phyloP scores from a whole-genome alignment of 208 protist species.

The Trypanosoma avium region DNA sequence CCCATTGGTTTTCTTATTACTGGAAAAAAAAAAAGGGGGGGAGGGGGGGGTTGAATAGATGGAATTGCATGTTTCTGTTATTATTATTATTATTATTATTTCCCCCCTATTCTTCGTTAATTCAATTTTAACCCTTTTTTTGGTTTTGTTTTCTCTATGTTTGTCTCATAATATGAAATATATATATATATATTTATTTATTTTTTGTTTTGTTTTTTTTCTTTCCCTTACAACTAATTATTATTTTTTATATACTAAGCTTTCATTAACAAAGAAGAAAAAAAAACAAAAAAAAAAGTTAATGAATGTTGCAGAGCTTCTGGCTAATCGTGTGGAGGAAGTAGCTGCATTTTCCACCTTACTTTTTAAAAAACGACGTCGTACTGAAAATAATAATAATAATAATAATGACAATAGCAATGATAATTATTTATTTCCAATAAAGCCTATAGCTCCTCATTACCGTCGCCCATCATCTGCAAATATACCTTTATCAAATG shows the following conservation, averaged over 20 bases:
- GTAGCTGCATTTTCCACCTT: slow-evolving; percentile 40
- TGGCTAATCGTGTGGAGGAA: slow-evolving; percentile 36
- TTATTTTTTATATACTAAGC: neutral
- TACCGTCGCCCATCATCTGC: slow-evolving; percentile 73
- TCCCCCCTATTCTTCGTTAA: too few species aligned
- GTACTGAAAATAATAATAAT: neutral
- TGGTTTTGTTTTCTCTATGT: too few species aligned
- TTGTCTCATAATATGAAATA: too few species aligned
- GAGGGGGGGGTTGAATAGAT: neutral
- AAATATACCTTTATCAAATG: slow-evolving; percentile 58
- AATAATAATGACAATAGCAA: neutral
- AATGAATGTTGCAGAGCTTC: slow-evolving; percentile 51
- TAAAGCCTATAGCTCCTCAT: neutral
- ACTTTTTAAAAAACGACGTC: slow-evolving; percentile 26
- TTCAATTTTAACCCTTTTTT: too few species aligned
- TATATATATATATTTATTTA: neutral
- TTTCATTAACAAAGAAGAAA: neutral
- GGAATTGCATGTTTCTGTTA: slow-evolving; percentile 2
- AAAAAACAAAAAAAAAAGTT: neutral
- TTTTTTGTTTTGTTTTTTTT: neutral
- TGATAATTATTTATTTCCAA: neutral
- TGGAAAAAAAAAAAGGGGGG: neutral
- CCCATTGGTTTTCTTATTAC: neutral
- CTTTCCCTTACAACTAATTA: neutral
- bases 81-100: too few species aligned